Evolutionary conservation across 305 asterid genomes (phyloP), one percentile per base, ranked within the genome.

Genomic region (Solanum chacoense): DNA sequence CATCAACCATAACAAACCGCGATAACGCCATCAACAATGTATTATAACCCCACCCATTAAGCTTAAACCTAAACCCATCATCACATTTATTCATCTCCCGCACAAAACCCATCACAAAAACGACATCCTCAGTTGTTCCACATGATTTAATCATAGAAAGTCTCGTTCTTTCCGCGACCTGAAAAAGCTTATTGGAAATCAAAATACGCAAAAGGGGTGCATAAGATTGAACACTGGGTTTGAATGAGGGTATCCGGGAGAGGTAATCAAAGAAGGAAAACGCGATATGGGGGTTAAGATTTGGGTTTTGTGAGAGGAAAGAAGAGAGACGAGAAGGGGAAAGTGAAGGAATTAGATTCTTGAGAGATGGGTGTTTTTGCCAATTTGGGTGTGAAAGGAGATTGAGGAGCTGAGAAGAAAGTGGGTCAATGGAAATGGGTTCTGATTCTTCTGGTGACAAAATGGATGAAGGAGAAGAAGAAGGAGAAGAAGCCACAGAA

Each of bases 321-420:
- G 92, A 73, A 38, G 96, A 91, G 88, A 96, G 88, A 11, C 91
- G 89, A 26, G 92, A 90, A 40, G 98, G 92, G 65, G 96, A 92
- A 65, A 96, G 88, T 16, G 89, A 29, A 24, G 96, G 98, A 84
- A 95, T 90, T 32, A 96, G 92, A 29, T 88, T 90, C 87, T 88
- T 91, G 79, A 95, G 84, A 8, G 94, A 93, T 13, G 97, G 94
- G 87, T 91, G 93, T 26, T 93, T 95, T 88, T 94, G 95, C 98
- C 98, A 95, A 91, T 94, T 93, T 37, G 96, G 95, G 8, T 89
- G 90, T 69, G 94, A 90, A 14, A 96, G 93, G 74, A 96, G 88
- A 75, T 93, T 90, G 72, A 90, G 85, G 18, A 95, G 92, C 37
- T 94, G 93, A 1, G 81, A 34, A 75, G 92, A 76, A 28, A 91